These are phyloP conservation scores for Macrolepiota albuminosa DNA, from an alignment of 768 basidiomycete genomes.

Conservation along the genomic window DNA sequence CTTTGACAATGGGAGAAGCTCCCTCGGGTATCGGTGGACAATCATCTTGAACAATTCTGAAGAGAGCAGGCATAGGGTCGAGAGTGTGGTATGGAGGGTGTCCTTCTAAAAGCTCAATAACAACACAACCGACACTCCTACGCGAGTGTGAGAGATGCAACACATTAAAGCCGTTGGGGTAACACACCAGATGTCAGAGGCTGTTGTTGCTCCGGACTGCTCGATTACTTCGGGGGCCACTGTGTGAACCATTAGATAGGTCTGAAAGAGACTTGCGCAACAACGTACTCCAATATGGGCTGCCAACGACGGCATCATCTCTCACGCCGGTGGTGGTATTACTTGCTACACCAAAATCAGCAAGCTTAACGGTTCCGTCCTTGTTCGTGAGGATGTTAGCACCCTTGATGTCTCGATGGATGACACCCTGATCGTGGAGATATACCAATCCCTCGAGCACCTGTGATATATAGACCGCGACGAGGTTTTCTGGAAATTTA, in stretches of 20 bases:
- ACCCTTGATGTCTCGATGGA: conserved; percentile 98
- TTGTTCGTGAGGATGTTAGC: conserved; percentile 99
- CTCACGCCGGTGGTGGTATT: conserved; percentile 67
- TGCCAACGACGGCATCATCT: conserved; percentile 93
- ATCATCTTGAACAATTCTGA: conserved; percentile 98
- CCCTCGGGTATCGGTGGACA: conserved; percentile 95
- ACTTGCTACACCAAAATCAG: conserved; percentile 96
- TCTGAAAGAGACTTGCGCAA: neutral
- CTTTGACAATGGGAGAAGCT: conserved; percentile 90
- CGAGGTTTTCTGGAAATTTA: conserved; percentile 96
- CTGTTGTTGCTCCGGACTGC: conserved; percentile 93
- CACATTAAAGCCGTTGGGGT: neutral
- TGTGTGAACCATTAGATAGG: conserved; percentile 21
- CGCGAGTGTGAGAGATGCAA: neutral
- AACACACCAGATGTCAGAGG: conserved; percentile 84
- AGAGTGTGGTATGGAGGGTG: conserved; percentile 95
- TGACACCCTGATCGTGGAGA: conserved; percentile 98
- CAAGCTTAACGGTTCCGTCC: conserved; percentile 97
- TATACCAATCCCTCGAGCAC: conserved; percentile 94
- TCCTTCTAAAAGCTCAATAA: conserved; percentile 88
- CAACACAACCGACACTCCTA: conserved; percentile 93
- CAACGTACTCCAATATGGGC: conserved; percentile 94
- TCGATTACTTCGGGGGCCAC: conserved; percentile 99
- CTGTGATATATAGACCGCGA: conserved; percentile 95
- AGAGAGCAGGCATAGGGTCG: conserved; percentile 97